Evolutionary conservation across 441 rosid genomes (phyloP).

Genomic region (Erysimum pusillum): DNA sequence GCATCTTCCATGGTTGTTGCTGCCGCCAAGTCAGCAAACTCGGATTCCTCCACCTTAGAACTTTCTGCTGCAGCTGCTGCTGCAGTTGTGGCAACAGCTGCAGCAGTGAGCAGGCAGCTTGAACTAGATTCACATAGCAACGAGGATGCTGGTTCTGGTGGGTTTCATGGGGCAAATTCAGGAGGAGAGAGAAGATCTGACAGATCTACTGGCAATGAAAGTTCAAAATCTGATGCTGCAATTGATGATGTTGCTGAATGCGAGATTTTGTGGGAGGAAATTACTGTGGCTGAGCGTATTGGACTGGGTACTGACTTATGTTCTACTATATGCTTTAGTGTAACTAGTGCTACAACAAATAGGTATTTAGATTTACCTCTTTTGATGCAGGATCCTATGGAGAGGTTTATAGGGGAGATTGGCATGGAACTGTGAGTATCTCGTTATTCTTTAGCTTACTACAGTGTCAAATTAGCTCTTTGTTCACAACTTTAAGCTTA

Average conservation of each 20-base stretch:
- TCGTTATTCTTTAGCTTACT: constrained; percentile 17
- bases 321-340: constrained; percentile 40
- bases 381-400: constrained; percentile 92
- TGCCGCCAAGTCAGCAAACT: constrained; percentile 70
- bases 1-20: constrained; percentile 97
- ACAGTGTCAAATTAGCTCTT: constrained; percentile 4
- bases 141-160: constrained; percentile 62
- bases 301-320: constrained; percentile 82
- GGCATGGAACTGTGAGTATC: constrained; percentile 95
- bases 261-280: constrained; percentile 93
- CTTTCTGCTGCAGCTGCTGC: constrained; percentile 97
- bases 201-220: constrained; percentile 69
- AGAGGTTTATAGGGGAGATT: constrained; percentile 94
- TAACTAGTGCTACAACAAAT: constrained; percentile 30
- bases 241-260: constrained; percentile 80
- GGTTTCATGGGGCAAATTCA: constrained; percentile 49
- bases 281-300: constrained; percentile 90
- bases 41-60: constrained; percentile 62
- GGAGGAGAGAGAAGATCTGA: constrained; percentile 80
- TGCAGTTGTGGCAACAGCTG: constrained; percentile 87
- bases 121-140: constrained; percentile 64
- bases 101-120: constrained; percentile 78
- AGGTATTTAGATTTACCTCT: constrained; percentile 29
- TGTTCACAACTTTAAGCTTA: not conserved
- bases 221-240: constrained; percentile 66